Percentiles rank a stretch among this genome's conserved stretches.
Conservation (phyloP, 2,329 filamentous ascomycete species). For the Gyromitra esculenta region DNA sequence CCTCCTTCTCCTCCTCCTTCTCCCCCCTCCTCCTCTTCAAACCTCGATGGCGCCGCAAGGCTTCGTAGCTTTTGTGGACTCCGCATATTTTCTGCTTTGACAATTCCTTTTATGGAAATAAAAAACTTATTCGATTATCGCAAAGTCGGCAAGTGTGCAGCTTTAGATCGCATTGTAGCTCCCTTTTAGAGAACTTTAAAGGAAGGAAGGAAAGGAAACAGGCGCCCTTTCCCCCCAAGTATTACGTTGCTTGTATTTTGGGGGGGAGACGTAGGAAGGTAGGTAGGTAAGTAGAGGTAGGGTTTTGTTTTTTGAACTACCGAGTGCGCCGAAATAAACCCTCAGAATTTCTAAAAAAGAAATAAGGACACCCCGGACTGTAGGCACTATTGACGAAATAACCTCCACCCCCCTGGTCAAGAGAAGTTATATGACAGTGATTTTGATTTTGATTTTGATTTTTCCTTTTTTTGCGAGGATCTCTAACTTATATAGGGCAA, state of each 20-base stretch:
- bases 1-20: background rate
- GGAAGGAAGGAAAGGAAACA: conserved; percentile 1
- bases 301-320: background rate
- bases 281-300: no score
- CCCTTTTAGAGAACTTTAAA: conserved; percentile 11
- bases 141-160: conserved; percentile 38
- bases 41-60: conserved; percentile 17
- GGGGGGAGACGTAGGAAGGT: no score
- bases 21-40: conserved; percentile 1
- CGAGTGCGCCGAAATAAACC: conserved; percentile 24
- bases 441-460: no score
- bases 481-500: conserved; percentile 52
- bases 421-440: conserved; percentile 9
- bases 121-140: conserved; percentile 23
- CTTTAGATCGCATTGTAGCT: conserved; percentile 43
- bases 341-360: conserved; percentile 1
- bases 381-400: conserved; percentile 21
- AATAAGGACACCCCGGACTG: conserved; percentile 2
- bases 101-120: background rate
- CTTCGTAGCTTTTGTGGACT: conserved; percentile 20
- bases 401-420: background rate
- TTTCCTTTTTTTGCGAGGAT: conserved; percentile 21
- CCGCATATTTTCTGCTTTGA: conserved; percentile 30
- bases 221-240: no score
- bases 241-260: no score